Percentiles rank a stretch among this genome's conserved stretches.
These are phyloP conservation scores for Nitzschia palea DNA, from an alignment of 108 stramenopile genomes.

Conservation along the genomic window DNA sequence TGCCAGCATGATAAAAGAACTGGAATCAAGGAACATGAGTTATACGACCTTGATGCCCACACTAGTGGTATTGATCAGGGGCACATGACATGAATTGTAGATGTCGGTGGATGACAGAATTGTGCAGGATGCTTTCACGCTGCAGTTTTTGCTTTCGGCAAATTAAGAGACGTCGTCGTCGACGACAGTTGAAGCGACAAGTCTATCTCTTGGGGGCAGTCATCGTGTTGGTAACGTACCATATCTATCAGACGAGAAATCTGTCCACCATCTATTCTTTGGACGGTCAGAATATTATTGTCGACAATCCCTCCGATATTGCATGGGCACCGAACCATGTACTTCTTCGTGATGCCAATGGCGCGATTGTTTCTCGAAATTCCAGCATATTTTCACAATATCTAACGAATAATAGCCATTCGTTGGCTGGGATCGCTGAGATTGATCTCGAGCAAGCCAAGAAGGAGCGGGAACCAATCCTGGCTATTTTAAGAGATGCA, in stretches of 20 bases:
- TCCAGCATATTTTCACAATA: constrained; percentile 4
- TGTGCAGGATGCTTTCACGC: too few relatives aligned
- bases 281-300: neutral
- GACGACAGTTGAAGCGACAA: constrained; percentile 6
- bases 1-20: too few relatives aligned
- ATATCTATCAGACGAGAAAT: neutral
- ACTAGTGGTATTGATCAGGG: too few relatives aligned
- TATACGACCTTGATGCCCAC: too few relatives aligned
- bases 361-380: constrained; percentile 1
- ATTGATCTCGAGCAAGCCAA: neutral
- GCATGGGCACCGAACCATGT: neutral
- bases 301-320: neutral
- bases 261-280: too few relatives aligned
- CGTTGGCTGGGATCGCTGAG: neutral
- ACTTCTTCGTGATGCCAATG: neutral
- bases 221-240: neutral
- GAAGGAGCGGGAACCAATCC: constrained; percentile 26
- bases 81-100: too few relatives aligned
- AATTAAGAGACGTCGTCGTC: too few relatives aligned
- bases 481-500: constrained; percentile 27
- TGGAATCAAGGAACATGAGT: too few relatives aligned
- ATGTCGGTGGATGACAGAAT: too few relatives aligned
- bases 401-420: neutral
- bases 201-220: neutral
- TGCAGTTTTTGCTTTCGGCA: too few relatives aligned